A percentile compares a stretch with the other conserved stretches of the same genome.
phyloP scores from a whole-genome alignment of 169 alveolate species.

The Amoebophrya sp. region DNA sequence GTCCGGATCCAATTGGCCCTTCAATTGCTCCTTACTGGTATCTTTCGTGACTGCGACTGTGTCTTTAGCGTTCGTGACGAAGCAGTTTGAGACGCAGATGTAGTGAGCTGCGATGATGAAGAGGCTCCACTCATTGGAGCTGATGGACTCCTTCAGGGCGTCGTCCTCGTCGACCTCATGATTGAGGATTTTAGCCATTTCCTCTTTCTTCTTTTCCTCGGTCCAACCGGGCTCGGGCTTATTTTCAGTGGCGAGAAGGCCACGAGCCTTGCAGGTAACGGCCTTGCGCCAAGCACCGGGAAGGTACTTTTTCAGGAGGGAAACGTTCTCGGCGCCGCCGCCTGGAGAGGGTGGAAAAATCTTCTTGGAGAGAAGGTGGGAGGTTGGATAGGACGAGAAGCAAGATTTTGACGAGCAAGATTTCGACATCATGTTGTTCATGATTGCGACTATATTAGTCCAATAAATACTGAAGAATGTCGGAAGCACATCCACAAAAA shows the following conservation, averaged over 20 bases:
- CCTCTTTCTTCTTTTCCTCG: not conserved
- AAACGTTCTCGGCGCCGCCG: not conserved
- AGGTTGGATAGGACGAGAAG: too few relatives aligned
- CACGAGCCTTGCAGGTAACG: not conserved
- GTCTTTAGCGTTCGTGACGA: not conserved
- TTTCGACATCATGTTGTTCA: too few relatives aligned
- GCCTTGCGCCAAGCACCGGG: conserved; percentile 19
- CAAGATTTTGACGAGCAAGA: too few relatives aligned
- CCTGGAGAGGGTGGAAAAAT: not conserved
- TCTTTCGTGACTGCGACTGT: not conserved
- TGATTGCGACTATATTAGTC: too few relatives aligned
- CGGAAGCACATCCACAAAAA: too few relatives aligned
- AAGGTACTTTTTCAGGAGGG: not conserved
- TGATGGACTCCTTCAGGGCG: not conserved
- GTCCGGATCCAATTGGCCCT: not conserved
- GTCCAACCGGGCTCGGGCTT: not conserved
- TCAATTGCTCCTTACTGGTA: not conserved
- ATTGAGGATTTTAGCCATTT: not conserved
- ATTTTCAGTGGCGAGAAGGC: not conserved
- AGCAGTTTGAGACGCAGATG: not conserved
- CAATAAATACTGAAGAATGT: too few relatives aligned
- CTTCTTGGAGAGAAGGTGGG: too few relatives aligned
- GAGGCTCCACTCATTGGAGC: not conserved
- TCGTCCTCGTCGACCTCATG: not conserved
- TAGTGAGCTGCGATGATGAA: conserved; percentile 9